These are phyloP conservation scores for Liriodendron chinense DNA, from an alignment of 164 flowering plant genomes.

Conservation along the genomic window DNA sequence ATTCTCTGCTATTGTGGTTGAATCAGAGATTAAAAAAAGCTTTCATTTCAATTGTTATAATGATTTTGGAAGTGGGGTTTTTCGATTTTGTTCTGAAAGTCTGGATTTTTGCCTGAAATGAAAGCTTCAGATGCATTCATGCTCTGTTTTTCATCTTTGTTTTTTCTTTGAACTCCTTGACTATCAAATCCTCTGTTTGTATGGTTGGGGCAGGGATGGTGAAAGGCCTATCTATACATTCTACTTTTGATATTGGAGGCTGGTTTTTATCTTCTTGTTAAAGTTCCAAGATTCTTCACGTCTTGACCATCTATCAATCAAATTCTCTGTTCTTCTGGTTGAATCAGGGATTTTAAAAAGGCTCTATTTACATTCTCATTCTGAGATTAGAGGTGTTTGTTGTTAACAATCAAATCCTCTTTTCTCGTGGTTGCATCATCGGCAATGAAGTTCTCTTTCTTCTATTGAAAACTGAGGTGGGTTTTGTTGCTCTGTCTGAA, in stretches of 20 bases:
- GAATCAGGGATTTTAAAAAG: background rate
- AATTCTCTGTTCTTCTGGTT: background rate
- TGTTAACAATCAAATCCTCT: background rate
- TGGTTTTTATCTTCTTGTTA: background rate
- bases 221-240: background rate
- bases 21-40: background rate
- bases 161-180: background rate
- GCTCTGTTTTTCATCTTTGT: background rate
- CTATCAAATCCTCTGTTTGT: background rate
- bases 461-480: background rate
- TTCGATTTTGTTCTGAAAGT: background rate
- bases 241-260: background rate
- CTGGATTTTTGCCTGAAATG: background rate
- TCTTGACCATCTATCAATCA: background rate
- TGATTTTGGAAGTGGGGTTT: conserved; percentile 2
- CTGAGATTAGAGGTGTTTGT: background rate
- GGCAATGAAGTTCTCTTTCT: background rate
- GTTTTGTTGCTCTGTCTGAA: conserved; percentile 6
- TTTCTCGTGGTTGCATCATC: background rate
- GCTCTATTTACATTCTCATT: background rate
- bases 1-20: conserved; percentile 2
- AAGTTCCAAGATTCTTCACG: background rate
- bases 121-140: background rate
- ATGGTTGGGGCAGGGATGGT: background rate
- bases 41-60: no score